Evolutionary conservation across 139 green algal species (phyloP).

Genomic region (Edaphochlamys debaryana): DNA sequence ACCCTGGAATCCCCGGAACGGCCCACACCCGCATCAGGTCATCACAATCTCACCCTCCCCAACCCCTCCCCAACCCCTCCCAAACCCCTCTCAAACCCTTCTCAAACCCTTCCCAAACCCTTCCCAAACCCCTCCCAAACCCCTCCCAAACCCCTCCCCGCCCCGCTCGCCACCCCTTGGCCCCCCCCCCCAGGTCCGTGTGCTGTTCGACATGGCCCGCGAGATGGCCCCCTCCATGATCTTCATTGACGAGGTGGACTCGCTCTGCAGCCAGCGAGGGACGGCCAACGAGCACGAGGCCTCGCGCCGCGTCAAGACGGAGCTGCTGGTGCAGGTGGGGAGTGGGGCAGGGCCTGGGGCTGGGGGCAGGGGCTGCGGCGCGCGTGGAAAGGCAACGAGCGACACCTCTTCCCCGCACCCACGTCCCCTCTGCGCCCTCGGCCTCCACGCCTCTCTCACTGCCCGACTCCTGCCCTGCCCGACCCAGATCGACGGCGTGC

Average conservation of each 20-base stretch:
- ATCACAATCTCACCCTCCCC: too few relatives aligned
- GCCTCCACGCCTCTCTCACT: neutral
- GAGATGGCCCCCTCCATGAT: slow-evolving; percentile 81
- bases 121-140: too few relatives aligned
- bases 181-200: slow-evolving; percentile 62
- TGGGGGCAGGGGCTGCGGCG: too few relatives aligned
- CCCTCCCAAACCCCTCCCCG: too few relatives aligned
- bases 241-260: slow-evolving; percentile 96
- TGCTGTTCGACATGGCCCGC: slow-evolving; percentile 90
- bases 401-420: neutral
- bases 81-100: too few relatives aligned
- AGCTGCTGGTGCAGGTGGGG: slow-evolving; percentile 91
- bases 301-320: slow-evolving; percentile 89
- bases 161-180: neutral
- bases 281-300: slow-evolving; percentile 90
- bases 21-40: too few relatives aligned
- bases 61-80: too few relatives aligned
- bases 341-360: too few relatives aligned
- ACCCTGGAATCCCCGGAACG: too few relatives aligned
- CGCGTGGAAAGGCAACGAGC: too few relatives aligned
- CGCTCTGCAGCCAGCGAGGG: slow-evolving; percentile 85
- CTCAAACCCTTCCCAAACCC: too few relatives aligned
- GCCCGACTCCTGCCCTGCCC: too few relatives aligned
- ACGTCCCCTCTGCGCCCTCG: neutral
- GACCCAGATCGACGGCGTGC: slow-evolving; percentile 67